These are phyloP conservation scores for Piper longum DNA, from an alignment of 164 flowering plant genomes.

Conservation along the genomic window DNA sequence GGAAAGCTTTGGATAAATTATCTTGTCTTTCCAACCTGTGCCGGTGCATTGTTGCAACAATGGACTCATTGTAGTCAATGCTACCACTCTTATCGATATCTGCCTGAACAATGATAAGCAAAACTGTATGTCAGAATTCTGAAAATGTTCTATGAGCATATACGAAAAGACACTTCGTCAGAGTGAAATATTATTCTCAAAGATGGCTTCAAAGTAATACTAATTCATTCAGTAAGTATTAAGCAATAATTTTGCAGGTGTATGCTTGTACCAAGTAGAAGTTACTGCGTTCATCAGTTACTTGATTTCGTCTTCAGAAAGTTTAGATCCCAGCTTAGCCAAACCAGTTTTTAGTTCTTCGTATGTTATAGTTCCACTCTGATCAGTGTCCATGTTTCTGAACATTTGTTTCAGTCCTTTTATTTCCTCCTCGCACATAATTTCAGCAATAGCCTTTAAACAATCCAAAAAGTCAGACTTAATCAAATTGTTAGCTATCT, in stretches of 20 bases:
- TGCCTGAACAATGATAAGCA: slow-evolving; percentile 37
- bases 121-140: background rate
- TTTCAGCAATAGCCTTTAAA: slow-evolving; percentile 73
- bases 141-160: too few relatives aligned
- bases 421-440: slow-evolving; percentile 71
- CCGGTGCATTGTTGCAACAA: slow-evolving; percentile 86
- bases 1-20: slow-evolving; percentile 56
- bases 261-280: background rate
- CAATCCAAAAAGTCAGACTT: background rate
- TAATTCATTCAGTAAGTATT: background rate
- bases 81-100: slow-evolving; percentile 78
- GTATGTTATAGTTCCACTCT: slow-evolving; percentile 68
- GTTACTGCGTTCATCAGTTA: slow-evolving; percentile 91
- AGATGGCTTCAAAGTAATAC: background rate
- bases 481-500: background rate
- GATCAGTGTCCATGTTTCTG: slow-evolving; percentile 85
- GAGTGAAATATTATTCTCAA: background rate
- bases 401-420: slow-evolving; percentile 82
- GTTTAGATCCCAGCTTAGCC: slow-evolving; percentile 75
- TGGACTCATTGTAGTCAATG: slow-evolving; percentile 75
- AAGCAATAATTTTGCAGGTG: background rate
- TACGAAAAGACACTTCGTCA: too few relatives aligned
- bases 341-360: slow-evolving; percentile 77
- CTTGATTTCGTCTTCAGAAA: slow-evolving; percentile 53
- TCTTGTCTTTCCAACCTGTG: slow-evolving; percentile 79